Conservation (phyloP, 805 yeast species). For the Teunomyces barrocoloradensis region DNA sequence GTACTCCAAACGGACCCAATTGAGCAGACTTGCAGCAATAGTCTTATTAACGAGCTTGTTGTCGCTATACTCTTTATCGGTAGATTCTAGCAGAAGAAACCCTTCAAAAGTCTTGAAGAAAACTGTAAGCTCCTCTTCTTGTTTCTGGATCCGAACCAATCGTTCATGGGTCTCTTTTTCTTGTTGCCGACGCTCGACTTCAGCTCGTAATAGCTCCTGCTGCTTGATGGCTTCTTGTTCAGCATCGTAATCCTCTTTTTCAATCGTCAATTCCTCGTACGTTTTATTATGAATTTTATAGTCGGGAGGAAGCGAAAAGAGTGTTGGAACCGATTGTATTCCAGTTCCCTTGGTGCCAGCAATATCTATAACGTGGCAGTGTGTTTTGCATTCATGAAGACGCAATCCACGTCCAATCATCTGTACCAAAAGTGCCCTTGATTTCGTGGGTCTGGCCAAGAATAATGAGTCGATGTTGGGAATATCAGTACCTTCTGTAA, state of each 20-base stretch:
- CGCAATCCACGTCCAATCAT: slow-evolving; percentile 92
- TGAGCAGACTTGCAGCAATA: slow-evolving; percentile 9
- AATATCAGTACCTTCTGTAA: slow-evolving; percentile 94
- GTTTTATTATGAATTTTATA: slow-evolving; percentile 23
- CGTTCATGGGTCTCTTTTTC: slow-evolving; percentile 2
- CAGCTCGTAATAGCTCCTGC: neutral
- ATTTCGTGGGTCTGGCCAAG: slow-evolving; percentile 77
- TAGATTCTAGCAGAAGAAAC: slow-evolving; percentile 10
- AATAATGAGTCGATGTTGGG: slow-evolving; percentile 83
- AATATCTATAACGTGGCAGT: slow-evolving; percentile 76
- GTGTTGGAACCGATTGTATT: slow-evolving; percentile 30
- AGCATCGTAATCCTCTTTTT: slow-evolving; percentile 12
- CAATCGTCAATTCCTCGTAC: slow-evolving; percentile 19
- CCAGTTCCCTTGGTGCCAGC: slow-evolving; percentile 60
- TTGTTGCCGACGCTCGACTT: neutral
- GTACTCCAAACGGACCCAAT: slow-evolving; percentile 33
- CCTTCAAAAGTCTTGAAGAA: slow-evolving; percentile 10
- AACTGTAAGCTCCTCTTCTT: slow-evolving; percentile 2
- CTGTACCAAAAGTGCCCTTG: slow-evolving; percentile 68
- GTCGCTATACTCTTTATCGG: slow-evolving; percentile 10
- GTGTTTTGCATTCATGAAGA: slow-evolving; percentile 53
- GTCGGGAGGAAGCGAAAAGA: slow-evolving; percentile 34
- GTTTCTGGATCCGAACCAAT: neutral
- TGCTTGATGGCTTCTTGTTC: slow-evolving; percentile 1
- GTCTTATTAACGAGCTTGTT: slow-evolving; percentile 11